A percentile compares a stretch with the other conserved stretches of the same genome.
Conservation (phyloP, 2,329 filamentous ascomycete species). For the Nemania serpens region DNA sequence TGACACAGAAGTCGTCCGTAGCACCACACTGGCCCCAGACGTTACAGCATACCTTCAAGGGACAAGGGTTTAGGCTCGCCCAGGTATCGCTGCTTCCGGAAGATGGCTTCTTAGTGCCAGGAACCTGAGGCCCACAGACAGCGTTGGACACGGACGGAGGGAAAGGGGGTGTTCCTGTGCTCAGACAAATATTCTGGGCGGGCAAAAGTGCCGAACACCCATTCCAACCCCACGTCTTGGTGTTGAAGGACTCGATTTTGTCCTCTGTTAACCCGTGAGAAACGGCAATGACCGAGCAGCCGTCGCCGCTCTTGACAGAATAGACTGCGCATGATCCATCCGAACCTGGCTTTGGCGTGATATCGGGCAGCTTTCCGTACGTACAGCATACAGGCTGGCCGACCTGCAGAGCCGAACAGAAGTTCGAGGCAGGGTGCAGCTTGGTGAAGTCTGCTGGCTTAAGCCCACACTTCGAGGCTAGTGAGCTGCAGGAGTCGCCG, state of each 20-base stretch:
- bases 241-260: constrained; percentile 29
- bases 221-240: constrained; percentile 20
- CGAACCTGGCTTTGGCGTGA: constrained; percentile 40
- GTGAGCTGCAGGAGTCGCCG: constrained; percentile 26
- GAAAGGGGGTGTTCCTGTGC: constrained; percentile 27
- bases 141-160: constrained; percentile 29
- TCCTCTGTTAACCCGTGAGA: constrained; percentile 26
- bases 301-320: constrained; percentile 40
- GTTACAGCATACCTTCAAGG: constrained; percentile 17
- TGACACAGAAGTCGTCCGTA: constrained; percentile 6
- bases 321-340: constrained; percentile 46
- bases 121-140: constrained; percentile 27
- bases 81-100: not conserved
- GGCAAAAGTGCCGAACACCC: constrained; percentile 20
- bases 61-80: constrained; percentile 17
- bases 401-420: constrained; percentile 42
- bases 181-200: constrained; percentile 33
- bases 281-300: constrained; percentile 41
- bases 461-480: constrained; percentile 38
- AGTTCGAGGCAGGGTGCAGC: constrained; percentile 33
- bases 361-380: constrained; percentile 42
- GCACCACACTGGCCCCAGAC: constrained; percentile 34
- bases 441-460: constrained; percentile 32
- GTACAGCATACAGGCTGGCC: constrained; percentile 47
- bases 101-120: constrained; percentile 3